Base-by-base conservation (phyloP, 2,329 filamentous ascomycete genomes). In the Epichloe uncinata region DNA sequence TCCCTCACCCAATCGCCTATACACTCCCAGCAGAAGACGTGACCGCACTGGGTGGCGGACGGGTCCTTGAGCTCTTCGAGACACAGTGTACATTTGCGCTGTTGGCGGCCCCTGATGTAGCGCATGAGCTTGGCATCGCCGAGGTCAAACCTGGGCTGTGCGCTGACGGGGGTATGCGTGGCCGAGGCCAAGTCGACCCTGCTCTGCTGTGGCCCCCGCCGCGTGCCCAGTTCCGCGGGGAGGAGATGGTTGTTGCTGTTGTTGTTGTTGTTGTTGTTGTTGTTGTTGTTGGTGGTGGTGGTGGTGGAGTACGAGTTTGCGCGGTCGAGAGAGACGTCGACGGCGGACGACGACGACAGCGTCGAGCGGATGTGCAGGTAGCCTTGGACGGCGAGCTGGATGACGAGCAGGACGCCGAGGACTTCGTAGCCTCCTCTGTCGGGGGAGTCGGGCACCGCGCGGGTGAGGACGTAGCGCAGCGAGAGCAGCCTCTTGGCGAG, bases 21-120 rank as follows among this genome's bases (percentile, higher is more conserved):
- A 66, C 93, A 98, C 18, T 76, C 77, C 93, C 93, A 98, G 72
- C 93, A 98, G 63, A 97, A 98, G 22, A 97, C 86, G 71, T 98
- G 93, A 0, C 93, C 93, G 67, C 93, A 98, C 49, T 85, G 88
- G 47, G 90, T 95, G 26, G 88, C 89, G 52, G 87, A 85, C 0
- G 93, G 93, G 63, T 97, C 91, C 62, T 85, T 89, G 70, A 97
- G 82, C 60, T 82, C 79, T 62, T 97, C 93, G 47, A 98, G 71
- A 62, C 93, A 98, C 41, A 98, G 70, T 2, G 93, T 97, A 65
- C 93, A 98, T 66, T 95, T 96, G 56, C 91, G 76, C 67, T 93
- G 87, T 66, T 89, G 85, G 18, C 72, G 73, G 8, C 83, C 81
- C 46, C 82, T 81, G 55, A 97, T 90, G 81, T 88, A 97, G 3